Evolutionary conservation across 495 filamentous ascomycete species (phyloP).

Genomic region (Terfezia boudieri): DNA sequence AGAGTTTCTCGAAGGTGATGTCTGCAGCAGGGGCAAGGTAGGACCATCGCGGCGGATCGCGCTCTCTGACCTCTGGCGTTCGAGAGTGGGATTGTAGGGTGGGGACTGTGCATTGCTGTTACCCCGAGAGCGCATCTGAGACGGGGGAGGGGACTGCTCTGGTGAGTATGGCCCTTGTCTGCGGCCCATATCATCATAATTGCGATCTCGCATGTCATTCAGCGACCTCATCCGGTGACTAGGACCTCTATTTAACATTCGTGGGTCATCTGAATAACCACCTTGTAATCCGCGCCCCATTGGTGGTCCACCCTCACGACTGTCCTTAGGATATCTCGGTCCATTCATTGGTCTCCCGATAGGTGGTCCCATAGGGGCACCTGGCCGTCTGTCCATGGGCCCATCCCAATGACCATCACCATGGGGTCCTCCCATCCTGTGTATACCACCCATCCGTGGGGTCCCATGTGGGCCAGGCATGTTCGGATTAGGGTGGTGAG

Average conservation of each 20-base stretch:
- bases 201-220: background rate
- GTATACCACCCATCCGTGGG: background rate
- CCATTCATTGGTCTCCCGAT: background rate
- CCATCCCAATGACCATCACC: background rate
- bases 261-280: background rate
- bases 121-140: slow-evolving; percentile 2
- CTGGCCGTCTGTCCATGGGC: background rate
- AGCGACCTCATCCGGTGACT: background rate
- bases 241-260: background rate
- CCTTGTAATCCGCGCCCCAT: background rate
- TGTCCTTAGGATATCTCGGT: background rate
- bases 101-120: slow-evolving; percentile 7
- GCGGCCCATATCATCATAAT: background rate
- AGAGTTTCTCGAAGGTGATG: slow-evolving; percentile 5
- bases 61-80: background rate
- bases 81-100: slow-evolving; percentile 1
- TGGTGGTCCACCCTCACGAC: background rate
- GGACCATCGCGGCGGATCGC: slow-evolving; percentile 4
- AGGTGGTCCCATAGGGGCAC: too few relatives aligned
- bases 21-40: slow-evolving; percentile 10
- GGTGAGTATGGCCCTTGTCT: background rate
- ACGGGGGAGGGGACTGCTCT: background rate
- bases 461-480: background rate
- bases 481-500: background rate
- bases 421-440: background rate